A percentile compares a stretch with the other conserved stretches of the same genome.
These are phyloP conservation scores for Xerocomellus intermedius DNA, from an alignment of 768 basidiomycete genomes.

Conservation along the genomic window DNA sequence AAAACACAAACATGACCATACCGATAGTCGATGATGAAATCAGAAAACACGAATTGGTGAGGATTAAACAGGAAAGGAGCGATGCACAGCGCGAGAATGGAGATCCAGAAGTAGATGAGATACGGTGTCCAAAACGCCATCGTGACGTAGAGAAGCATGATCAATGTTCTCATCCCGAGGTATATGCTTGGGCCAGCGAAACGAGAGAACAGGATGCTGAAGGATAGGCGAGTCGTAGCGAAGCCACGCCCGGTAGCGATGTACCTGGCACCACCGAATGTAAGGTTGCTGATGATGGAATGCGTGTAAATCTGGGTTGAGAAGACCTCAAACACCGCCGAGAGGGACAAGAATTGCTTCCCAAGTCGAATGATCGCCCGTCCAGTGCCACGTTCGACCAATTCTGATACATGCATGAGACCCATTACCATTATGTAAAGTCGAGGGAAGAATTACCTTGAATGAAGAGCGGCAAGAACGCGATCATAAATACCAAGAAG, in stretches of 20 bases:
- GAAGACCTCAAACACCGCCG: constrained; percentile 97
- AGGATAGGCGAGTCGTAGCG: constrained; percentile 92
- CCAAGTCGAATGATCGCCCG: constrained; percentile 88
- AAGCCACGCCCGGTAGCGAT: constrained; percentile 99
- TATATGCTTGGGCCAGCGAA: constrained; percentile 99
- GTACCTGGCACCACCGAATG: constrained; percentile 96
- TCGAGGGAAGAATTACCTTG: constrained; percentile 60
- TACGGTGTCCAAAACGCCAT: constrained; percentile 89
- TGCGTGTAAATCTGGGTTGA: constrained; percentile 98
- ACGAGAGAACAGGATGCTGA: constrained; percentile 94
- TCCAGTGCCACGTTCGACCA: constrained; percentile 92
- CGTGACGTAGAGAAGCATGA: constrained; percentile 93
- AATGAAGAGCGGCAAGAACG: constrained; percentile 91
- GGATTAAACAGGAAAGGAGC: constrained; percentile 99
- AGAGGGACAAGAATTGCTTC: constrained; percentile 93
- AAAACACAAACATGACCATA: constrained; percentile 32
- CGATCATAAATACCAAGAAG: constrained; percentile 97
- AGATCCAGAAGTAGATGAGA: constrained; percentile 97
- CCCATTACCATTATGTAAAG: constrained; percentile 14
- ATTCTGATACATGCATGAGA: constrained; percentile 50
- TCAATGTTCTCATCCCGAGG: constrained; percentile 88
- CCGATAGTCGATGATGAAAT: constrained; percentile 96
- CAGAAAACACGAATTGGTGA: constrained; percentile 97
- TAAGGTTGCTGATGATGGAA: constrained; percentile 95
- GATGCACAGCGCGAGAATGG: constrained; percentile 86